Evolutionary conservation across 202 grass and related monocot species (phyloP).

Genomic region (Hordeum pubiflorum): DNA sequence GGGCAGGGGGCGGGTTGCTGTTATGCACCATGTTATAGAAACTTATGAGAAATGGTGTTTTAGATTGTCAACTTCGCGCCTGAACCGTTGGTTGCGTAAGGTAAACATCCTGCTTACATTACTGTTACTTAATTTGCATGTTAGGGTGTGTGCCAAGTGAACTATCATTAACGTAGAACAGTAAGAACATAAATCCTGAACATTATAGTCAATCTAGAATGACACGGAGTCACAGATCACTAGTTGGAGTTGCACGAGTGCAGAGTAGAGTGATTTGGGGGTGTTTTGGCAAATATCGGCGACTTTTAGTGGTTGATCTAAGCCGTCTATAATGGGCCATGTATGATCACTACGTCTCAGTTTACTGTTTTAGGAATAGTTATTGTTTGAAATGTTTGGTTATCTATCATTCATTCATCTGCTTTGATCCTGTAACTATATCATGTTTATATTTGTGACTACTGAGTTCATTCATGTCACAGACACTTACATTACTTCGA

Average conservation of each 20-base stretch:
- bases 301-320: constrained; percentile 11
- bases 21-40: constrained; percentile 83
- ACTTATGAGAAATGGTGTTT: constrained; percentile 86
- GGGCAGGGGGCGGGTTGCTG: constrained; percentile 57
- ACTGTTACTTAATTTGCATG: neutral
- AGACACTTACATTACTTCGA: neutral
- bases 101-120: constrained; percentile 28
- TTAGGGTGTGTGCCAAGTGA: neutral
- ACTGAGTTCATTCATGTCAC: neutral
- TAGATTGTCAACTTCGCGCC: constrained; percentile 74
- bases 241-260: constrained; percentile 7
- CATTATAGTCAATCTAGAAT: constrained; percentile 13
- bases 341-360: neutral
- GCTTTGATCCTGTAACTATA: neutral
- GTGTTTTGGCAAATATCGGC: neutral
- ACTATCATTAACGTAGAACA: neutral
- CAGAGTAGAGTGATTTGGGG: neutral
- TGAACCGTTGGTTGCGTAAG: constrained; percentile 96
- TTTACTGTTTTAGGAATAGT: neutral
- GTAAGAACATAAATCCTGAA: neutral
- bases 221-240: neutral
- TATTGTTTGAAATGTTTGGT: neutral
- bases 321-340: neutral
- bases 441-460: constrained; percentile 9
- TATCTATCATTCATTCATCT: neutral